Conservation (phyloP, 345 rosid genomes). For the Stellera chamaejasme region DNA sequence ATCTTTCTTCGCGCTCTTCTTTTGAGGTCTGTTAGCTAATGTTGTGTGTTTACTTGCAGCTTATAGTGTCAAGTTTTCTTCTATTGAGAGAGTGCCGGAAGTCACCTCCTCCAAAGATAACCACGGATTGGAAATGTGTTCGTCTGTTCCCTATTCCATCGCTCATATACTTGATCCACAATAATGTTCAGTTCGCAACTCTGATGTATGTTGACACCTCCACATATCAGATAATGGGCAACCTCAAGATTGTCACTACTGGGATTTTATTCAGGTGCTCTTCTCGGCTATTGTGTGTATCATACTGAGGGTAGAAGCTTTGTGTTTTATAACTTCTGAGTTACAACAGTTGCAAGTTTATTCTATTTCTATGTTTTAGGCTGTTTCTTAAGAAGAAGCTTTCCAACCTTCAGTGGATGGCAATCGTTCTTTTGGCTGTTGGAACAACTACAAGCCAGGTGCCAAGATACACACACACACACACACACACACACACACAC, state of each 20-base stretch:
- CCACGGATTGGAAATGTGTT: constrained; percentile 80
- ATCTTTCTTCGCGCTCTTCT: too few relatives aligned
- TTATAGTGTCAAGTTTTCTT: constrained; percentile 66
- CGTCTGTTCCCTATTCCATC: constrained; percentile 86
- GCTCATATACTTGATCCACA: constrained; percentile 75
- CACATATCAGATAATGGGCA: constrained; percentile 97
- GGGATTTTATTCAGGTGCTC: constrained; percentile 76
- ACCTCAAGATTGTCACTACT: constrained; percentile 93
- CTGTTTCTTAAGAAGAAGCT: constrained; percentile 51
- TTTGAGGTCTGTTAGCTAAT: background rate
- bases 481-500: too few relatives aligned
- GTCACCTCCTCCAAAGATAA: constrained; percentile 53
- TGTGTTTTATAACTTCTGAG: background rate
- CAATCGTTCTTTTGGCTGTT: constrained; percentile 56
- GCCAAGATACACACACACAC: background rate
- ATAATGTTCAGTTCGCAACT: constrained; percentile 94
- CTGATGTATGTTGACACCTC: constrained; percentile 85
- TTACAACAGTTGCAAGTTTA: background rate
- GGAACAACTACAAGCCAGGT: constrained; percentile 82
- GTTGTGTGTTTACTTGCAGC: constrained; percentile 30
- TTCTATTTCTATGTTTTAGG: constrained; percentile 21
- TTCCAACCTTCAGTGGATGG: constrained; percentile 67
- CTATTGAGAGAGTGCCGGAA: constrained; percentile 60
- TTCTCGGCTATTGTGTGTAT: background rate
- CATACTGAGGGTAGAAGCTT: background rate